Evolutionary conservation across 179 eudicot genomes (phyloP).

Genomic region (Vitellaria paradoxa): DNA sequence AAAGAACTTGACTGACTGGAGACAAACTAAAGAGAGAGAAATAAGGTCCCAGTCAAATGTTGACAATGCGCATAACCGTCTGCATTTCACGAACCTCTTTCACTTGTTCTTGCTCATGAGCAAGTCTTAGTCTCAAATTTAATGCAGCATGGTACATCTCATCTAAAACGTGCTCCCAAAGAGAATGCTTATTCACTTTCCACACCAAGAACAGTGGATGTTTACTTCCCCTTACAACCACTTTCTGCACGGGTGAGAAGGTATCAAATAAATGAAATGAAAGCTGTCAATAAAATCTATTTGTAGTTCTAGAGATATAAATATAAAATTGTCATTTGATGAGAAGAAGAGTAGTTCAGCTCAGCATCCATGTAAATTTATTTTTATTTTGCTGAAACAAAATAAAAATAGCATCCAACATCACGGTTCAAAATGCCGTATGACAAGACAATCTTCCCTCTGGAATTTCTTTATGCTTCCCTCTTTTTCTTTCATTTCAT

Average conservation of each 20-base stretch:
- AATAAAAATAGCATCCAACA: not conserved
- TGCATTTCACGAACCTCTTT: slow-evolving; percentile 52
- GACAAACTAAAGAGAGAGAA: not conserved
- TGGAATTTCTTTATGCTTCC: not conserved
- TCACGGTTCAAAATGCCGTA: not conserved
- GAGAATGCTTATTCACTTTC: slow-evolving; percentile 53
- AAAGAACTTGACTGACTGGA: not conserved
- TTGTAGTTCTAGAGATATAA: not conserved
- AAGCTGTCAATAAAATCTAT: not conserved
- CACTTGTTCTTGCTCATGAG: slow-evolving; percentile 60
- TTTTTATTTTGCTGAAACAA: not conserved
- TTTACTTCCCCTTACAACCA: slow-evolving; percentile 33
- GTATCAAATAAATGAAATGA: not conserved
- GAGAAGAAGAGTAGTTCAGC: not conserved
- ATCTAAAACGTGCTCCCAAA: slow-evolving; percentile 67
- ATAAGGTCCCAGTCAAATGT: not conserved
- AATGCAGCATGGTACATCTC: slow-evolving; percentile 90
- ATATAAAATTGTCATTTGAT: not conserved
- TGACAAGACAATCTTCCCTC: slow-evolving; percentile 11
- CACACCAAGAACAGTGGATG: slow-evolving; percentile 45
- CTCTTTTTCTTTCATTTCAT: not conserved
- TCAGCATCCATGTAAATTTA: not conserved
- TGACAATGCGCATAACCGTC: not conserved
- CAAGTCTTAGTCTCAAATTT: slow-evolving; percentile 58
- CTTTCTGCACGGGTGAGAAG: slow-evolving; percentile 44